These are phyloP conservation scores for Phialophora verrucosa DNA, from an alignment of 2,329 filamentous ascomycete species.

Conservation along the genomic window DNA sequence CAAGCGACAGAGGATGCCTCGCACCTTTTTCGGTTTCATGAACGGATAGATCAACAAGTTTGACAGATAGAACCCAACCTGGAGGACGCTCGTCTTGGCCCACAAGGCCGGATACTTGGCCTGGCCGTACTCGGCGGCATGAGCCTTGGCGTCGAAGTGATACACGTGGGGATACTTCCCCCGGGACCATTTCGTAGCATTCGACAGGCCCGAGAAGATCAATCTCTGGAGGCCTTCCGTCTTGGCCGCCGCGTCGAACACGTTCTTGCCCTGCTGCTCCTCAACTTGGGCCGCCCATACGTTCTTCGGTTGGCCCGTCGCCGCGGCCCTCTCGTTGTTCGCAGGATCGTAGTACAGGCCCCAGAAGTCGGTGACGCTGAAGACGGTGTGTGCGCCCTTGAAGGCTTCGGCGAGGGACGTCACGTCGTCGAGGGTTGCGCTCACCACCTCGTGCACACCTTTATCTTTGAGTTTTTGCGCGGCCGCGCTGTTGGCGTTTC, in stretches of 20 bases:
- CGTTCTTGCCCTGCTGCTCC: constrained; percentile 59
- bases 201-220: constrained; percentile 59
- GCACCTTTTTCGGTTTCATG: constrained; percentile 22
- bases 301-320: constrained; percentile 38
- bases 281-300: constrained; percentile 58
- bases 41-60: constrained; percentile 12
- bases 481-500: constrained; percentile 39
- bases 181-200: constrained; percentile 54
- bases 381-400: constrained; percentile 57
- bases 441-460: constrained; percentile 42
- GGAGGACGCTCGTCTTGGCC: constrained; percentile 51
- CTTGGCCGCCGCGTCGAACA: constrained; percentile 59
- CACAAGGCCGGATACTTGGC: constrained; percentile 53
- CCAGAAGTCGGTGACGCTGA: constrained; percentile 64
- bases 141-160: constrained; percentile 61
- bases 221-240: constrained; percentile 54
- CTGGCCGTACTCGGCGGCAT: constrained; percentile 54
- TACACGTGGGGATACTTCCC: constrained; percentile 58
- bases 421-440: constrained; percentile 43
- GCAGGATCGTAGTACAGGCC: constrained; percentile 57
- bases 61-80: constrained; percentile 24
- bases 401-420: constrained; percentile 43
- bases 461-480: constrained; percentile 37
- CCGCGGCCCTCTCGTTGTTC: constrained; percentile 37
- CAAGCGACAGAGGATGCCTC: not conserved